These are phyloP conservation scores for Saccharomyces eubayanus DNA, from an alignment of 805 yeast species.

Conservation along the genomic window DNA sequence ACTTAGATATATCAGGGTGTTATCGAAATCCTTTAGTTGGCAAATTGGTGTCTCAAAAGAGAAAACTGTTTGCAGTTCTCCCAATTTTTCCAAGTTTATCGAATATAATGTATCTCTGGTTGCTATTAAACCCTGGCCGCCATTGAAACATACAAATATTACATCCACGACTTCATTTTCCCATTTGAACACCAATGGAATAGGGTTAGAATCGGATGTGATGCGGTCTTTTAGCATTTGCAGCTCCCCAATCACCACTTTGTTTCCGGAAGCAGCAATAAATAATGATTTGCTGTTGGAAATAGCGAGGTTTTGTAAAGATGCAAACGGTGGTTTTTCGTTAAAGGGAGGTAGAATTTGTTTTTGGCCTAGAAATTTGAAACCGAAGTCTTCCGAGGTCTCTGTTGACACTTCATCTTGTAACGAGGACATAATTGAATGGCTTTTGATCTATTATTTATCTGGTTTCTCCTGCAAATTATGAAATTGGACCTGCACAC, in stretches of 20 bases:
- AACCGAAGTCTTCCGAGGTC: slow-evolving; percentile 39
- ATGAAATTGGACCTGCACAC: background rate
- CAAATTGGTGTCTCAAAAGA: slow-evolving; percentile 1
- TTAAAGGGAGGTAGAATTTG: slow-evolving; percentile 31
- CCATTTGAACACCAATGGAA: slow-evolving; percentile 8
- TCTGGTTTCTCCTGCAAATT: background rate
- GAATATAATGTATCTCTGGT: slow-evolving; percentile 16
- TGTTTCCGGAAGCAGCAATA: slow-evolving; percentile 34
- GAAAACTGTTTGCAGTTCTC: slow-evolving; percentile 1
- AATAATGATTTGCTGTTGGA: slow-evolving; percentile 28
- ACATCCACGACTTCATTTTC: slow-evolving; percentile 18
- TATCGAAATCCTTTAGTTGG: slow-evolving; percentile 1
- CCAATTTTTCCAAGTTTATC: slow-evolving; percentile 5
- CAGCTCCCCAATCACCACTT: slow-evolving; percentile 32
- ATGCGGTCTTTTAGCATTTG: slow-evolving; percentile 28
- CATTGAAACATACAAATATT: slow-evolving; percentile 29
- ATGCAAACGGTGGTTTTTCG: slow-evolving; percentile 33
- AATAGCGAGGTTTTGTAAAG: slow-evolving; percentile 32
- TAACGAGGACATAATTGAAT: slow-evolving; percentile 11
- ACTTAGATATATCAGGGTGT: slow-evolving; percentile 4
- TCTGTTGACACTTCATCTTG: slow-evolving; percentile 19
- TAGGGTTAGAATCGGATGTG: slow-evolving; percentile 7
- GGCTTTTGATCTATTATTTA: background rate
- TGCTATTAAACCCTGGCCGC: slow-evolving; percentile 28
- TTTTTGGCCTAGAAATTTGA: slow-evolving; percentile 32